Evolutionary conservation across 2,329 filamentous ascomycete species (phyloP).

Genomic region (Aspergillus awamori): DNA sequence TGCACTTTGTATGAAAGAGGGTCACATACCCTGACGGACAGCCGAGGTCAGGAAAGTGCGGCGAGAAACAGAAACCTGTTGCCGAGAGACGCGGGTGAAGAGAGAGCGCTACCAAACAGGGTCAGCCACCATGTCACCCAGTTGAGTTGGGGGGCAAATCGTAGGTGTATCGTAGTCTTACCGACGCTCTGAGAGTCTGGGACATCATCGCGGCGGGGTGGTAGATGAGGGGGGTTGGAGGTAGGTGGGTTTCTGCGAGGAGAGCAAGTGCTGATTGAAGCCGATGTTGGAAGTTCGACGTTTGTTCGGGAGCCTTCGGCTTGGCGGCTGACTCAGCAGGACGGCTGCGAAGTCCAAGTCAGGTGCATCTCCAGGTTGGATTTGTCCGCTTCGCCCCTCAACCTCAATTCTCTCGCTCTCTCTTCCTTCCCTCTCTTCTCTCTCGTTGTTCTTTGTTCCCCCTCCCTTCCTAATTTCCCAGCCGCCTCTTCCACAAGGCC

Average conservation of each 20-base stretch:
- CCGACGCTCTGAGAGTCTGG: slow-evolving; percentile 64
- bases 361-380: slow-evolving; percentile 5
- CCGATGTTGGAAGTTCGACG: slow-evolving; percentile 29
- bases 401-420: slow-evolving; percentile 18
- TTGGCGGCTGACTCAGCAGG: slow-evolving; percentile 33
- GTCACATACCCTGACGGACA: slow-evolving; percentile 62
- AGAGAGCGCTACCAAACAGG: slow-evolving; percentile 57
- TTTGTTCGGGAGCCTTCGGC: slow-evolving; percentile 31
- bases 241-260: slow-evolving; percentile 26
- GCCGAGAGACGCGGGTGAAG: slow-evolving; percentile 62
- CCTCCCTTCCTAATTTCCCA: slow-evolving; percentile 11
- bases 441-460: slow-evolving; percentile 16
- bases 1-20: slow-evolving; percentile 7
- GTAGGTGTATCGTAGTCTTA: slow-evolving; percentile 40
- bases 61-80: slow-evolving; percentile 59
- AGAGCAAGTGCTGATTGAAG: slow-evolving; percentile 23
- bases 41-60: slow-evolving; percentile 67
- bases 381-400: slow-evolving; percentile 19
- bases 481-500: slow-evolving; percentile 22
- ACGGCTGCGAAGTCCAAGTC: slow-evolving; percentile 9
- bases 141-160: not conserved
- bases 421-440: slow-evolving; percentile 17
- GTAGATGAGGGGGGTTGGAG: slow-evolving; percentile 30
- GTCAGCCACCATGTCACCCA: slow-evolving; percentile 12
- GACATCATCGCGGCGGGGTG: slow-evolving; percentile 56